phyloP scores from a whole-genome alignment of 1,139 yeast species.

The Saccharomycopsis crataegensis region DNA sequence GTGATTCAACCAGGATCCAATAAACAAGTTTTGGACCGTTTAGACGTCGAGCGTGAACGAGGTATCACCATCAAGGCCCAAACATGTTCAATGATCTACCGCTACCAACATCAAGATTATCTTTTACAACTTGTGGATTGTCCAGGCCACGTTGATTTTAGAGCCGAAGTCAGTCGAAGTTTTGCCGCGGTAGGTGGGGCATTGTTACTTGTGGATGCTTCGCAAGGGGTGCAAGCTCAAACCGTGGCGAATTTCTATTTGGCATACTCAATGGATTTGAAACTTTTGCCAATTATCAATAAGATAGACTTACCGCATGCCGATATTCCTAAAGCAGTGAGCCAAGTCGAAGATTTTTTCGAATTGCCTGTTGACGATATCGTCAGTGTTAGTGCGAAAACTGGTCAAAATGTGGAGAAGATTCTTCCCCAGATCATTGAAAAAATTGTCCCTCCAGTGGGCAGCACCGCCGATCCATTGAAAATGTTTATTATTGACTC shows the following conservation, averaged over 20 bases:
- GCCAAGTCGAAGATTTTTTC: constrained; percentile 77
- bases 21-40: constrained; percentile 82
- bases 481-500: constrained; percentile 85
- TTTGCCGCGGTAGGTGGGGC: constrained; percentile 98
- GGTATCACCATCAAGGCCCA: constrained; percentile 98
- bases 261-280: constrained; percentile 80
- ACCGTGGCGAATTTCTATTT: constrained; percentile 92
- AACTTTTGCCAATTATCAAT: constrained; percentile 81
- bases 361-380: constrained; percentile 72
- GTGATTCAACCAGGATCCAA: constrained; percentile 75
- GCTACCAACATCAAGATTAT: constrained; percentile 64
- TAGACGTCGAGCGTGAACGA: constrained; percentile 91
- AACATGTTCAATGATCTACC: constrained; percentile 88
- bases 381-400: constrained; percentile 85
- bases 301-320: constrained; percentile 90
- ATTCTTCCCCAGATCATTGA: constrained; percentile 76
- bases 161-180: constrained; percentile 88
- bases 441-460: constrained; percentile 68
- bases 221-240: constrained; percentile 96
- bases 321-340: constrained; percentile 71
- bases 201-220: constrained; percentile 79
- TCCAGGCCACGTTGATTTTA: constrained; percentile 95
- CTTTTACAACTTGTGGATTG: constrained; percentile 89
- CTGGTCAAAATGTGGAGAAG: constrained; percentile 70
- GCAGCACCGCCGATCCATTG: constrained; percentile 47